Evolutionary conservation across 106 monocot genomes (phyloP), one percentile per base, ranked within the genome.

Genomic region (Allium fistulosum): DNA sequence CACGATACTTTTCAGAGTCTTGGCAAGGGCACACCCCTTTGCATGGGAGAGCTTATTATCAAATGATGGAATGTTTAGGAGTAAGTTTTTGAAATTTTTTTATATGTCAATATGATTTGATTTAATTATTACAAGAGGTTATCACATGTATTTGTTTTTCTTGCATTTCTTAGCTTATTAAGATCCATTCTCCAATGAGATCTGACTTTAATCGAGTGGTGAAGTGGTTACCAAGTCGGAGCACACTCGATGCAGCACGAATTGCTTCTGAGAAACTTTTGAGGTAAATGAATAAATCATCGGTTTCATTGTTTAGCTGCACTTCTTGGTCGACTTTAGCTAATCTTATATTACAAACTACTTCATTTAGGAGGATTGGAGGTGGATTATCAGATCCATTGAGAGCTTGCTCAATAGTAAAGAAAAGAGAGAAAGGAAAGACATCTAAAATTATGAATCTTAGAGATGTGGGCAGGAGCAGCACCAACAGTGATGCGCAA

Each of bases 21-120:
- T 87, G 99, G 72, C 81, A 90, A 75, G 99, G 99, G 5, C 99
- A 99, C 64, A 93, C 99, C 73, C 99, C 99, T 71, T 76, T 99
- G 14, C 81, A 84, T 67, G 99, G 99, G 26, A 84, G 99, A 53
- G 90, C 99, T 75, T 99, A 99, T 78, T 99, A 90, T 67, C 95
- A 96, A 69, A 84, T 96, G 88, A 96, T 96, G 95, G 95, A 96
- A 77, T 96, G 95, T 70, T 69, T 96, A 48, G 91, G 95, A 53
- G 95, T 96, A 76, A 80, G 77, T 76, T 59, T 22, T 61, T 62
- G 11, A 11, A 8, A 45, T 22, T 3, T 70, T 16, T 46, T 55
- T 2, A 16, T 70, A 10, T 51, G 53, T 67, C 48, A 51, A 52
- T 15, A 46, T 51, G 26, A 14, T 11, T n/a, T 13, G 0, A 17